Base-by-base conservation (phyloP, 169 alveolate species). In the Plasmodium knowlesi region DNA sequence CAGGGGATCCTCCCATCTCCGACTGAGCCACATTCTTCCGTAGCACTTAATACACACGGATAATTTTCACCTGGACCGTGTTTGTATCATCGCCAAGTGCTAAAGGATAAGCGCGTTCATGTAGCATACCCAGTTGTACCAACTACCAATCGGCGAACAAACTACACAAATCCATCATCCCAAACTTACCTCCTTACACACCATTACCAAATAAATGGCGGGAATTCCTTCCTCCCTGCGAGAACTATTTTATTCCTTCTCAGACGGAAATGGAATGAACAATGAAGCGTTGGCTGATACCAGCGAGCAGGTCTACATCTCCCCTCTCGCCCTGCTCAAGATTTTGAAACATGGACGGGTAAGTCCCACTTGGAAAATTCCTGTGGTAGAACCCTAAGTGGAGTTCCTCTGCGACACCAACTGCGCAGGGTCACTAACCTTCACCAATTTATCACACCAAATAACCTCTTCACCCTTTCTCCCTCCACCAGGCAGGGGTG, bases 281-380 rank as follows among this genome's bases (percentile, higher is more conserved):
- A 78, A 83, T 80, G 97, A 96, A 14, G 95, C 97, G 10, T 57
- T 95, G 83, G 97, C 97, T 50, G 99, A 98, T 95, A 98, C 99
- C 30, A 95, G 99, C 43, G 99, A 98, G 92, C 99, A 98, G 97
- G 99, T 99, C 54, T 98, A 98, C 96, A 98, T 99, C 30, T 98
- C 99, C 6, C 98, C 99, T 5, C 97, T 99, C 73, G 99, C 99
- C 9, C 96, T 99, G 74, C 96, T 98, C 76, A 99, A 99, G 94
- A 99, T 99, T 99, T 97, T 99, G 41, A 98, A 98, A 95, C 99
- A 99, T 96, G 99, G 99, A 50, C 97, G 99, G 80, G 99, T 98
- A 84, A 94, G 61, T 8, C 61, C 5, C 19, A 50, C 61, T 2
- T 14, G 61, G 8, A 50, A 16, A 0, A 16, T 12, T 8, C 61